Conservation (phyloP, 768 basidiomycete species). For the Lactifluus volemus region DNA sequence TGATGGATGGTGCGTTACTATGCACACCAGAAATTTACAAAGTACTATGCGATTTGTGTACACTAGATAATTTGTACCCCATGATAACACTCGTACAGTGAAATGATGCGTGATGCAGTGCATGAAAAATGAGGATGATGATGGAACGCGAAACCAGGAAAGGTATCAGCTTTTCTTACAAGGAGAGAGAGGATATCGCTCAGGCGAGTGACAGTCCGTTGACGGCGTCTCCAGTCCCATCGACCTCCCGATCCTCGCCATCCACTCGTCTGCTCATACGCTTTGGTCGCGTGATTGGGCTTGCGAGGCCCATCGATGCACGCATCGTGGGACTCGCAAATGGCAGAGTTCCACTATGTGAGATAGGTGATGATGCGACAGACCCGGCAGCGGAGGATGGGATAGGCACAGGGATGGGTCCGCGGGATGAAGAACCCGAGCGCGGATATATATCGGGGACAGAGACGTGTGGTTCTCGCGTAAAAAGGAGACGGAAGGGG, state of each 20-base stretch:
- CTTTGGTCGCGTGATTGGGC: constrained; percentile 67
- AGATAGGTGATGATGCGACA: constrained; percentile 65
- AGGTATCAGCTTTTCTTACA: neutral
- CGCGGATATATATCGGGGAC: constrained; percentile 42
- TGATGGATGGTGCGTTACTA: neutral
- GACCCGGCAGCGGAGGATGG: constrained; percentile 53
- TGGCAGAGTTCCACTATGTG: constrained; percentile 37
- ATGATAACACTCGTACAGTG: neutral
- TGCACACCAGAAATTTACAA: neutral
- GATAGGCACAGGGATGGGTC: constrained; percentile 59
- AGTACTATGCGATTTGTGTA: neutral
- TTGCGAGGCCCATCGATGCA: constrained; percentile 60
- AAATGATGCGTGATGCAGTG: constrained; percentile 10
- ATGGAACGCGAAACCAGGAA: neutral
- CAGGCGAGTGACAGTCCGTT: constrained; percentile 43
- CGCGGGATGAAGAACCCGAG: constrained; percentile 27
- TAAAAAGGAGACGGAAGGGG: constrained; percentile 63
- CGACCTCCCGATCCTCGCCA: constrained; percentile 61
- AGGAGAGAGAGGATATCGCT: neutral
- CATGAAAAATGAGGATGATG: neutral
- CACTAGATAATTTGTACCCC: neutral
- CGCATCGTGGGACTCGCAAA: constrained; percentile 62
- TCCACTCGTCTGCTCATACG: constrained; percentile 41
- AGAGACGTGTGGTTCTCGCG: constrained; percentile 49
- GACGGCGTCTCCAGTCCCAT: constrained; percentile 74